Evolutionary conservation across 306 rosid species (phyloP), one percentile per base, ranked within the genome.

Genomic region (Malus fusca): DNA sequence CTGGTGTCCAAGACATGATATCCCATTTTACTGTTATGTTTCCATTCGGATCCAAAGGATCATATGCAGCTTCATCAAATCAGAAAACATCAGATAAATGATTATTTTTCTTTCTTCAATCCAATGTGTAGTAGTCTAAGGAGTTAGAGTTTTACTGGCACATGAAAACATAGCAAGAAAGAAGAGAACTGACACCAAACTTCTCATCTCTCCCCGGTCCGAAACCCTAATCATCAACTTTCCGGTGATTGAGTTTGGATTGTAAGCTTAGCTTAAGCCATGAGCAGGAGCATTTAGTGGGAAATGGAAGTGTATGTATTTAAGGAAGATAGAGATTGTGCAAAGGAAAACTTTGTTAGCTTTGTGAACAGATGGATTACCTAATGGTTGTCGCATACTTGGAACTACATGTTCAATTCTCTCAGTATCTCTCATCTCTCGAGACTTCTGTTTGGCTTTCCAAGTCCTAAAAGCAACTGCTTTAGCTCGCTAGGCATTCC

Each of bases 41-140:
- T 66, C 97, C 98, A 68, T 77, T 94, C 51, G 98, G 98, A 89
- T 95, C 98, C 88, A 95, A 74, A 6, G 98, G 96, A 84, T 95
- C 98, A 84, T 85, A 95, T 35, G 96, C 93, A 80, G 42, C 97
- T 95, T 61, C 69, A 77, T 23, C 11, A 3, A 58, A 61, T 6
- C 66, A 74, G 0, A 80, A 70, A 53, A 81, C 46, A 86, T 43
- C 12, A 58, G 17, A 58, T 30, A 9, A 43, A 3, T n/a, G 48
- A 52, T 5, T 53, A 15, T 15, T 4, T 48, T 48, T 48, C 55
- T 21, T 63, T 22, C 25, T 18, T 22, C 53, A 12, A 52, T 31
- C 22, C 44, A 56, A 56, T 46, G 23, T 4, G 21, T 8, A 31
- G 76, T 21, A 33, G 31, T 53, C 40, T 8, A 15, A 72, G 62